Conservation (phyloP, 495 filamentous ascomycete species). For the Hypoxylon lienhwacheense region DNA sequence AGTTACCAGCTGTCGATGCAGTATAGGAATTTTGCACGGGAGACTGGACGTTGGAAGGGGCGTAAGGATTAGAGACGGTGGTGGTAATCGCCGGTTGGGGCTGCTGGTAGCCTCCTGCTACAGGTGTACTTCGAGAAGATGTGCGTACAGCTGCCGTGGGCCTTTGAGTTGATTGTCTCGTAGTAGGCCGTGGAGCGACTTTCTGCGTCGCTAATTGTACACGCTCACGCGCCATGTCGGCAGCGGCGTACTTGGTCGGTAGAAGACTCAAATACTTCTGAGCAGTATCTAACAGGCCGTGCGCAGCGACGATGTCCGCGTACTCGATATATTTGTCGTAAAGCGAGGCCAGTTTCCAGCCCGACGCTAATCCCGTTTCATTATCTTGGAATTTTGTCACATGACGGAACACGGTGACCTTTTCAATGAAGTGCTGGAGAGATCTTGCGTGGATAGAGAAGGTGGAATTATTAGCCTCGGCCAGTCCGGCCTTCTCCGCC, state of each 20-base stretch:
- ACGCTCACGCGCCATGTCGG: constrained; percentile 82
- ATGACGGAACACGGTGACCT: constrained; percentile 94
- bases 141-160: constrained; percentile 12
- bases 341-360: constrained; percentile 85
- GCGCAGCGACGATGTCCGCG: constrained; percentile 88
- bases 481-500: constrained; percentile 71
- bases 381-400: constrained; percentile 88
- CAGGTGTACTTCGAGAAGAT: constrained; percentile 20
- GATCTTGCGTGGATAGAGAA: constrained; percentile 91
- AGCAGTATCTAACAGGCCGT: constrained; percentile 82
- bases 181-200: constrained; percentile 43
- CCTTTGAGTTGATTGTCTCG: constrained; percentile 37
- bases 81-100: constrained; percentile 40
- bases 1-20: constrained; percentile 45
- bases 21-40: constrained; percentile 64
- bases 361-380: constrained; percentile 66
- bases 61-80: constrained; percentile 37
- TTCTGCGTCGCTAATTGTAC: constrained; percentile 85
- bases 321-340: constrained; percentile 98
- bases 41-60: constrained; percentile 40
- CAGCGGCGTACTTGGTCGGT: constrained; percentile 81
- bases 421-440: constrained; percentile 93
- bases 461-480: constrained; percentile 69
- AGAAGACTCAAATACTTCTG: constrained; percentile 91
- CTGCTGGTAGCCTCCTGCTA: constrained; percentile 44